A percentile compares a stretch with the other conserved stretches of the same genome.
phyloP scores from a whole-genome alignment of 768 basidiomycete species.

The Galerina marginata region DNA sequence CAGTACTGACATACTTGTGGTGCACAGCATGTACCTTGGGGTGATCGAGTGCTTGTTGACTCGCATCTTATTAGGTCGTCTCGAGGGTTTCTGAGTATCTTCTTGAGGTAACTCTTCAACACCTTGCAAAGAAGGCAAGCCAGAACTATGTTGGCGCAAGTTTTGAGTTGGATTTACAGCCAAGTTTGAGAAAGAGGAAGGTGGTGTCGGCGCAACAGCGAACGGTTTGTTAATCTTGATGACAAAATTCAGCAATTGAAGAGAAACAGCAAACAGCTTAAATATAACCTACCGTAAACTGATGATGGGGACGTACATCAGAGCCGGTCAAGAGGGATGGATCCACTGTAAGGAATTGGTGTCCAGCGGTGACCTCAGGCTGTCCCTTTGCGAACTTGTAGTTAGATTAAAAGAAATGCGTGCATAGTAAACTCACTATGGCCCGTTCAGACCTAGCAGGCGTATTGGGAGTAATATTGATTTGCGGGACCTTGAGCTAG shows the following conservation, averaged over 20 bases:
- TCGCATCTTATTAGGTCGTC: conserved; percentile 14
- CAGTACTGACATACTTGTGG: conserved; percentile 1
- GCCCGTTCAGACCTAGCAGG: conserved; percentile 9
- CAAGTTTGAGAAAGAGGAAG: neutral
- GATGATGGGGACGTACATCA: conserved; percentile 14
- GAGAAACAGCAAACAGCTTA: conserved; percentile 7
- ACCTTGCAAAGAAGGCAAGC: conserved; percentile 3
- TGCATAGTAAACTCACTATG: conserved; percentile 12
- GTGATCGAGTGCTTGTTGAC: conserved; percentile 14
- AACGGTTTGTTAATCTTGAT: conserved; percentile 8
- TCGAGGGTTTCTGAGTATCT: conserved; percentile 14
- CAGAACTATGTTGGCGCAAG: conserved; percentile 7
- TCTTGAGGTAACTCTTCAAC: conserved; percentile 12
- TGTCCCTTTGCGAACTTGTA: conserved; percentile 12
- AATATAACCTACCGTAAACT: conserved; percentile 14
- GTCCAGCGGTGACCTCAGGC: conserved; percentile 1
- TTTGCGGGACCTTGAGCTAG: neutral
- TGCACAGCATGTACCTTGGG: conserved; percentile 5
- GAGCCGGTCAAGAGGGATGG: conserved; percentile 5
- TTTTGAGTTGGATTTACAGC: conserved; percentile 14
- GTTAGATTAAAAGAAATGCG: conserved; percentile 7
- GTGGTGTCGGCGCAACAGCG: neutral
- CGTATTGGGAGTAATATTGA: conserved; percentile 7
- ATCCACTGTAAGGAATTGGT: conserved; percentile 16
- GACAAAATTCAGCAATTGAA: conserved; percentile 5